Percentiles rank a stretch among this genome's conserved stretches.
phyloP scores from a whole-genome alignment of 805 yeast genomes.

The Diddensiella transvaalensis region DNA sequence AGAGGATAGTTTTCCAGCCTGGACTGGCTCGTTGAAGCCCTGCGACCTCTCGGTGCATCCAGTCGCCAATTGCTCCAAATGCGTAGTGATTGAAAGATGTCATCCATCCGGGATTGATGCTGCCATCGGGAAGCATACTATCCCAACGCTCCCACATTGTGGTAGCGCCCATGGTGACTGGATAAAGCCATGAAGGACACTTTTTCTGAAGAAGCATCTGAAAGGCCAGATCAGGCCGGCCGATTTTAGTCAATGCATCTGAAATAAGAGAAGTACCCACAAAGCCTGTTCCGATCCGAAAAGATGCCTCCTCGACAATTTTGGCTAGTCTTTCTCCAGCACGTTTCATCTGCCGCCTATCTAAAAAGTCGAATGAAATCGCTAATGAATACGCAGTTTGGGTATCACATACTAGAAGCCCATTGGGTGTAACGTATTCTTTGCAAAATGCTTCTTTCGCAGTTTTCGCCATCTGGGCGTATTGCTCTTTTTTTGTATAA shows the following conservation, averaged over 20 bases:
- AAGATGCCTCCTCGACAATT: slow-evolving; percentile 8
- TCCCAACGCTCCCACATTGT: slow-evolving; percentile 33
- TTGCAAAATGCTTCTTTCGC: slow-evolving; percentile 20
- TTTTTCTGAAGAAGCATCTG: slow-evolving; percentile 24
- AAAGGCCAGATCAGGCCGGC: slow-evolving; percentile 26
- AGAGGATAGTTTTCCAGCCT: slow-evolving; percentile 22
- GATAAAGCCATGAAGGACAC: slow-evolving; percentile 31
- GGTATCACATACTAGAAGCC: slow-evolving; percentile 24
- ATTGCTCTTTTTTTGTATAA: slow-evolving; percentile 14
- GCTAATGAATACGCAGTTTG: slow-evolving; percentile 30
- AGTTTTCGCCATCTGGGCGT: slow-evolving; percentile 10
- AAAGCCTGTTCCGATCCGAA: slow-evolving; percentile 28
- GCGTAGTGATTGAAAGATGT: slow-evolving; percentile 33
- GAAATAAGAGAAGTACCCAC: slow-evolving; percentile 31
- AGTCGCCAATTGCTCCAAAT: slow-evolving; percentile 25
- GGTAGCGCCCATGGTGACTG: slow-evolving; percentile 32
- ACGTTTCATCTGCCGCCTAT: slow-evolving; percentile 10
- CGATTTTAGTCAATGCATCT: slow-evolving; percentile 24
- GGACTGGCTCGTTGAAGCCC: slow-evolving; percentile 19
- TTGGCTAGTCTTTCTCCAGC: slow-evolving; percentile 21
- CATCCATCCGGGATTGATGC: slow-evolving; percentile 31
- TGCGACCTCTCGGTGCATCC: slow-evolving; percentile 24
- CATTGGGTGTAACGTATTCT: slow-evolving; percentile 23
- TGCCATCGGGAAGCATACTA: slow-evolving; percentile 30
- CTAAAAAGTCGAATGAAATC: slow-evolving; percentile 21